phyloP scores from a whole-genome alignment of 352 stramenopile species.

The Phytophthora quininea region DNA sequence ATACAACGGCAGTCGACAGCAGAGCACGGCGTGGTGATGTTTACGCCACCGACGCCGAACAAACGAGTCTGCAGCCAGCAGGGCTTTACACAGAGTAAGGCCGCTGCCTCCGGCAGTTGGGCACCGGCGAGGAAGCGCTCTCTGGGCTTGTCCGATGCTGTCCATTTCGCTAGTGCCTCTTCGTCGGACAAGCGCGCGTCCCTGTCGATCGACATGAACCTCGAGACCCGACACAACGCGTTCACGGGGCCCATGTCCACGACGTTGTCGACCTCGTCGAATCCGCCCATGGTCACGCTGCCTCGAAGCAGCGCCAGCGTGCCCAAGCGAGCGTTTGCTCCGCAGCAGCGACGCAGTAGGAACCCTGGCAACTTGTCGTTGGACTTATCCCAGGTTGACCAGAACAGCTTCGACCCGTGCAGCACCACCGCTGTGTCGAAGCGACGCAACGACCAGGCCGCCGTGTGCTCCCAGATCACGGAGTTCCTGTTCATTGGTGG shows the following conservation, averaged over 20 bases:
- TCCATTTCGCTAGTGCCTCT: conserved; percentile 31
- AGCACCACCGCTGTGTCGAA: conserved; percentile 20
- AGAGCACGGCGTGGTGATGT: conserved; percentile 26
- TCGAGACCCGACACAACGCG: conserved; percentile 28
- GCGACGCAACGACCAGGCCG: conserved; percentile 63
- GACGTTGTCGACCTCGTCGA: conserved; percentile 27
- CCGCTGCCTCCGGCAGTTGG: conserved; percentile 23
- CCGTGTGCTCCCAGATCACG: conserved; percentile 79
- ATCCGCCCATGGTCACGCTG: conserved; percentile 11
- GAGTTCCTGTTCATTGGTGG: conserved; percentile 91
- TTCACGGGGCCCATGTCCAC: conserved; percentile 19
- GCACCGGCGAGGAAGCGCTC: conserved; percentile 35
- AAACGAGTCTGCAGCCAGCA: conserved; percentile 48
- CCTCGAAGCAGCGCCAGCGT: conserved; percentile 29
- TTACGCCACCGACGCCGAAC: conserved; percentile 44
- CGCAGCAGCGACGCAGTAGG: conserved; percentile 55
- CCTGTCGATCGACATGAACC: conserved; percentile 41
- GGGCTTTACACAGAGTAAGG: conserved; percentile 36
- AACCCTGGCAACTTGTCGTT: conserved; percentile 86
- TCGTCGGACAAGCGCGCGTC: conserved; percentile 30
- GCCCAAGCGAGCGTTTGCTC: conserved; percentile 52
- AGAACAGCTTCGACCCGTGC: conserved; percentile 35
- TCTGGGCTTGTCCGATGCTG: conserved; percentile 24
- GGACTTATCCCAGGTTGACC: conserved; percentile 80
- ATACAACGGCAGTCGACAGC: conserved; percentile 11